These are phyloP conservation scores for Fusarium udum DNA, from an alignment of 2,329 filamentous ascomycete genomes.

Conservation along the genomic window DNA sequence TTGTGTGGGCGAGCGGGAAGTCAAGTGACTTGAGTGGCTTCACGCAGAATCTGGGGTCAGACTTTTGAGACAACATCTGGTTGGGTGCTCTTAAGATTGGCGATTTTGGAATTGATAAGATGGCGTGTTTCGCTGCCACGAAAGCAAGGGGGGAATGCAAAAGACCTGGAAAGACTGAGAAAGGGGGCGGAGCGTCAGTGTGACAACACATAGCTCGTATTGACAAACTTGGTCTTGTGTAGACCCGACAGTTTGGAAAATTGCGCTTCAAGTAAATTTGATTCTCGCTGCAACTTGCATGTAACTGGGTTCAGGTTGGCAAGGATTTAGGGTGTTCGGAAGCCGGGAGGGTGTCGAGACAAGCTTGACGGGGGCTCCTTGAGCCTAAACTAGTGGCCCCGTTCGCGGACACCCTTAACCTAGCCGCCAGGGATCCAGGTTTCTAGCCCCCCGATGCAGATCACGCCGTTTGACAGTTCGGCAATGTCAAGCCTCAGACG, in stretches of 20 bases:
- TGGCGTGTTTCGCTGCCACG: conserved; percentile 23
- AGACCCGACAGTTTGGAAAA: conserved; percentile 51
- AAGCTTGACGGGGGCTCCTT: conserved; percentile 35
- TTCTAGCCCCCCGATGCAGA: conserved; percentile 44
- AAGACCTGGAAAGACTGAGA: conserved; percentile 26
- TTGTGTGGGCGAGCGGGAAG: conserved; percentile 21
- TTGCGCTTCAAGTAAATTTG: conserved; percentile 47
- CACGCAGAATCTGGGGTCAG: conserved; percentile 21
- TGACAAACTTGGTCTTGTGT: conserved; percentile 38
- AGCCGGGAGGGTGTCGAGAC: conserved; percentile 38
- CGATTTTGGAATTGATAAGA: conserved; percentile 21
- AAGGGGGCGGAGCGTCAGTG: conserved; percentile 27
- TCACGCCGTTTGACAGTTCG: conserved; percentile 46
- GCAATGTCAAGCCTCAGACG: conserved; percentile 34
- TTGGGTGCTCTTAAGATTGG: conserved; percentile 36
- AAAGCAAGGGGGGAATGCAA: conserved; percentile 17
- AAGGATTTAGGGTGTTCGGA: conserved; percentile 29
- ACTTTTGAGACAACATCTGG: conserved; percentile 27
- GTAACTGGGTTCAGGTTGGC: conserved; percentile 31
- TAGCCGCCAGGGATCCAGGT: conserved; percentile 42
- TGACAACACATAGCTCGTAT: conserved; percentile 38
- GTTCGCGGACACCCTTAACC: conserved; percentile 34
- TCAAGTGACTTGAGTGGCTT: conserved; percentile 39
- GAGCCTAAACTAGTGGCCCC: conserved; percentile 41
- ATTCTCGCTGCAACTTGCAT: conserved; percentile 41